Evolutionary conservation across 441 rosid genomes (phyloP).

Genomic region (Croton setiger): DNA sequence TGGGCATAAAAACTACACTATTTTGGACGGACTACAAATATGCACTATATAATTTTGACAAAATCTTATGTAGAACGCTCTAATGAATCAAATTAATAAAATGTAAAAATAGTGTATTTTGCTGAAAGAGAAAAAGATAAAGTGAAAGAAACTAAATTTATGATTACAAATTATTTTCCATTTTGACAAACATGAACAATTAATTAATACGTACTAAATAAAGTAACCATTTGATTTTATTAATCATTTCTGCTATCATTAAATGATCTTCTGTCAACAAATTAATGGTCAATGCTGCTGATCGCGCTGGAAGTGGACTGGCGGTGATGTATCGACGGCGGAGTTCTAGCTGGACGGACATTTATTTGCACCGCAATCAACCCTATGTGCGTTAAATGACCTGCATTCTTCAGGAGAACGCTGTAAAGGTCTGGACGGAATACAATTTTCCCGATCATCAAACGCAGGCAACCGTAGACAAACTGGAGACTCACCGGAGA

Average conservation of each 20-base stretch:
- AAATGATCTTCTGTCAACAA: not conserved
- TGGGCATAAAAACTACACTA: too few species aligned
- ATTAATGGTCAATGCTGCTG: not conserved
- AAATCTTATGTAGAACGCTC: too few species aligned
- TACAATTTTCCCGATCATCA: slow-evolving; percentile 62
- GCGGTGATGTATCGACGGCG: not conserved
- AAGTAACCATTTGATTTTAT: not conserved
- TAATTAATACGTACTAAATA: too few species aligned
- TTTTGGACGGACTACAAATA: too few species aligned
- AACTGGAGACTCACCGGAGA: slow-evolving; percentile 46
- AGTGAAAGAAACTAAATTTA: too few species aligned
- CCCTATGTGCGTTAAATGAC: slow-evolving; percentile 41
- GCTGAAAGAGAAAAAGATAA: too few species aligned
- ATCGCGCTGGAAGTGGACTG: not conserved
- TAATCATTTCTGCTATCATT: not conserved
- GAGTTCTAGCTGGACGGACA: slow-evolving; percentile 8
- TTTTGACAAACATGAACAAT: too few species aligned
- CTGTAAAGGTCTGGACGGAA: slow-evolving; percentile 55
- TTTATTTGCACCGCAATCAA: slow-evolving; percentile 36
- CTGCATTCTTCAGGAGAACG: slow-evolving; percentile 53
- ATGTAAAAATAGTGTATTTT: too few species aligned
- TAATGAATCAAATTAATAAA: too few species aligned
- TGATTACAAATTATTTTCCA: too few species aligned
- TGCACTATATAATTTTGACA: too few species aligned
- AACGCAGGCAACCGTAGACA: slow-evolving; percentile 46